Percentiles rank a stretch among this genome's conserved stretches.
phyloP scores from a whole-genome alignment of 2,329 filamentous ascomycete species.

The Myriosclerotinia duriaeana region DNA sequence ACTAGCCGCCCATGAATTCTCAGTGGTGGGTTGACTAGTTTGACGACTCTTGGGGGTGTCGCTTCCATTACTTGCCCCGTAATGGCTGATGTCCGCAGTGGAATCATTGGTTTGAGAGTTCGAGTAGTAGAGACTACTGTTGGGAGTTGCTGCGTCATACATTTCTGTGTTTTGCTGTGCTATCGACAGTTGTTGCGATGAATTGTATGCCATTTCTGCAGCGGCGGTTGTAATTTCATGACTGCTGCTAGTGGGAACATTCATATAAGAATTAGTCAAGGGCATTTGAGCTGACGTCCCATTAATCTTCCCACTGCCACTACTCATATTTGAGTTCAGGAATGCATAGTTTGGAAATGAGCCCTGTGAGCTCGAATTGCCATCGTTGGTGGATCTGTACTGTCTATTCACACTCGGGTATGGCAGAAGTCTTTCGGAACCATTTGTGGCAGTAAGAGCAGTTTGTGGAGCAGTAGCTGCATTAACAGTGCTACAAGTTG shows the following conservation, averaged over 20 bases:
- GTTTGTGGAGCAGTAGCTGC: not conserved
- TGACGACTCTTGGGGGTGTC: slow-evolving; percentile 17
- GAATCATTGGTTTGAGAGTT: slow-evolving; percentile 10
- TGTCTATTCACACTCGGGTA: slow-evolving; percentile 17
- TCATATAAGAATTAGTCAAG: slow-evolving; percentile 30
- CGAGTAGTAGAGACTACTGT: not conserved
- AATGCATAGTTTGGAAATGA: slow-evolving; percentile 4
- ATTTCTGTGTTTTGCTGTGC: slow-evolving; percentile 7
- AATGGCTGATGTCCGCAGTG: not conserved
- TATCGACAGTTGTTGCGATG: not conserved
- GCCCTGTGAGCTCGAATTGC: not conserved
- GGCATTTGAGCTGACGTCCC: slow-evolving; percentile 16
- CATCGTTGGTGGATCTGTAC: slow-evolving; percentile 18
- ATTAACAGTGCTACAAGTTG: not conserved
- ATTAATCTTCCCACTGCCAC: slow-evolving; percentile 8
- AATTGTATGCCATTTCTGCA: slow-evolving; percentile 15
- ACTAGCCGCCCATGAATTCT: slow-evolving; percentile 16
- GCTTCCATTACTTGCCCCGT: slow-evolving; percentile 18
- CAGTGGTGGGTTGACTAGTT: slow-evolving; percentile 19
- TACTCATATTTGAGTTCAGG: slow-evolving; percentile 4
- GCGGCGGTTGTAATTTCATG: slow-evolving; percentile 30
- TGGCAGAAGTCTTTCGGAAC: not conserved
- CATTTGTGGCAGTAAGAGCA: not conserved
- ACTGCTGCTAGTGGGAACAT: slow-evolving; percentile 33
- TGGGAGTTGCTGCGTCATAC: slow-evolving; percentile 6